Percentiles rank a stretch among this genome's conserved stretches.
These are phyloP conservation scores for Punica granatum DNA, from an alignment of 345 rosid species.

Conservation along the genomic window DNA sequence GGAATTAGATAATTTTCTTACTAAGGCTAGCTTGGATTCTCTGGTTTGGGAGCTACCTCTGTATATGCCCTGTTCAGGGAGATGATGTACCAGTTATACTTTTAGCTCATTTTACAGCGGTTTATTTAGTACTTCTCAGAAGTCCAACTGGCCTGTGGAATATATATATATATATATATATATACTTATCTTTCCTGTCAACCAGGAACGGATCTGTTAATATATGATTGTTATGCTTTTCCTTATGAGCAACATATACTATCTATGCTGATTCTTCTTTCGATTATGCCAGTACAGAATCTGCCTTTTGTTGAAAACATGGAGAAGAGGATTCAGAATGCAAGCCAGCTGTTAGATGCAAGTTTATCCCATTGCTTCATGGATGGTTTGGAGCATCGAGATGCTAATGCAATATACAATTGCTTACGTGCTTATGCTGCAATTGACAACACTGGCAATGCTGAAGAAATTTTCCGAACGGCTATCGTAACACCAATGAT, in stretches of 20 bases:
- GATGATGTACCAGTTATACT: not conserved
- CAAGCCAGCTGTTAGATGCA: constrained; percentile 77
- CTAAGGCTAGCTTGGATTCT: not conserved
- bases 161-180: no score
- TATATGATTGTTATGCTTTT: not conserved
- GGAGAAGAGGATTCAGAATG: constrained; percentile 94
- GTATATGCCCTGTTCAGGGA: not conserved
- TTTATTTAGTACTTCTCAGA: not conserved
- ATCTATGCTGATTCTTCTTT: constrained; percentile 43
- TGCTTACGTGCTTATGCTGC: constrained; percentile 97
- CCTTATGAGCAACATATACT: constrained; percentile 10
- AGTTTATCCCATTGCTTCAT: constrained; percentile 94
- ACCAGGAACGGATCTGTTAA: not conserved
- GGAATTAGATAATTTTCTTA: not conserved
- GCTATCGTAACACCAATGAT: constrained; percentile 65
- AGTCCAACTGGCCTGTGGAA: not conserved
- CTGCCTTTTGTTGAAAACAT: constrained; percentile 96
- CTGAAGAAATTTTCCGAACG: constrained; percentile 85
- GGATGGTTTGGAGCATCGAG: constrained; percentile 79
- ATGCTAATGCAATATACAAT: constrained; percentile 87
- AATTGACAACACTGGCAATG: constrained; percentile 61
- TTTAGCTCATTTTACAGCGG: not conserved
- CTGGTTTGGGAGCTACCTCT: not conserved
- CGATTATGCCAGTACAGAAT: constrained; percentile 85
- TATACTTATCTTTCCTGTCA: not conserved